Evolutionary conservation across 768 basidiomycete genomes (phyloP), one percentile per base, ranked within the genome.

Genomic region (Goffeauzyma gilvescens): DNA sequence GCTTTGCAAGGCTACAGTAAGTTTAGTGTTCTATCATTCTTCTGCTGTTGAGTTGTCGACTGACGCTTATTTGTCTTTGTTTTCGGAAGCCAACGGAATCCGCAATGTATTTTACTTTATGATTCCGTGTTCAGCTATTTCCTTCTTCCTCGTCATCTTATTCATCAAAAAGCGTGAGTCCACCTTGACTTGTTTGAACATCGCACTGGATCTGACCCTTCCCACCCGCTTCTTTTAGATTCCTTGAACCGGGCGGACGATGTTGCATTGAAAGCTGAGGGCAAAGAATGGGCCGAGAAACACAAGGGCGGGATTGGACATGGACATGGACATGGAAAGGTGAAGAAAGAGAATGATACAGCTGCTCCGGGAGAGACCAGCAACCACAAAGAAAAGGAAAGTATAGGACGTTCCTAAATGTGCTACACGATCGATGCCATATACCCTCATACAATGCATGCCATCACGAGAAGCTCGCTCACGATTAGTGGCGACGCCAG

Each of bases 221-320:
- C 22, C 13, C 6, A 26, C 7, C 5, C 12, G 7, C 14, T 26
- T 13, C 5, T 17, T 10, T 13, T 75, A 49, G 70, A 72, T 43
- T 71, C 77, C 22, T 62, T 81, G 27, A 72, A 68, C 25, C 62
- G 76, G 27, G 69, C 58, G 1, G 78, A 78, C 53, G 75, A 77
- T 25, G 69, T 68, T 14, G 54, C 61, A 42, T 61, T 74, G 41
- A 66, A 65, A 44, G 57, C 47, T 6, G 57, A 65, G 51, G 63
- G 54, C 10, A 58, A 66, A 45, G 55, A 45, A 34, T 61, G 63
- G 61, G 46, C 59, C 4, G 59, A 59, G 24, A 50, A 50, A 32
- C 55, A 57, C 22, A 56, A 55, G 37, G 25, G 10, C n/a, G n/a
- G n/a, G n/a, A n/a, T n/a, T n/a, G n/a, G n/a, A n/a, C n/a, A n/a